Conservation (phyloP, 371 early-diverging fungal genomes). For the Mortierella sp. region DNA sequence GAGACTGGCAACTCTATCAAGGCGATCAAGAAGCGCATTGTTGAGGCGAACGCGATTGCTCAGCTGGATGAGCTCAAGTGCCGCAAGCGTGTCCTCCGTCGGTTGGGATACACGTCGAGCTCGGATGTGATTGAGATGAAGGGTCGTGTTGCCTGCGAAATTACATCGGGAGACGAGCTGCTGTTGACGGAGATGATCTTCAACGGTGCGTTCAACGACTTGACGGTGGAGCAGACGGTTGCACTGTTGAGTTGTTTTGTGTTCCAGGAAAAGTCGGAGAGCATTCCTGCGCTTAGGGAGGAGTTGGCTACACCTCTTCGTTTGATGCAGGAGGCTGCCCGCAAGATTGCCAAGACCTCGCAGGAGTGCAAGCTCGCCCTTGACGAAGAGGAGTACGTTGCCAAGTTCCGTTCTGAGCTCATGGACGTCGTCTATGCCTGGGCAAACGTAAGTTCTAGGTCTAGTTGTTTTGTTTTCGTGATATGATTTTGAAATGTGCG, state of each 20-base stretch:
- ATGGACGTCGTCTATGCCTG: slow-evolving; percentile 99
- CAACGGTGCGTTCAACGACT: slow-evolving; percentile 96
- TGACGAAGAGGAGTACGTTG: slow-evolving; percentile 85
- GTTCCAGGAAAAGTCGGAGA: slow-evolving; percentile 88
- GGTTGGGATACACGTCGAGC: slow-evolving; percentile 86
- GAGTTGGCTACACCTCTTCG: slow-evolving; percentile 87
- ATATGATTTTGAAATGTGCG: neutral
- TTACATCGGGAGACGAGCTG: slow-evolving; percentile 98
- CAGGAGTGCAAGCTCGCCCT: slow-evolving; percentile 88
- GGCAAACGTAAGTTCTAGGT: slow-evolving; percentile 67
- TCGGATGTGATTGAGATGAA: slow-evolving; percentile 95
- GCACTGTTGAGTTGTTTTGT: slow-evolving; percentile 97
- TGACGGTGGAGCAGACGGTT: slow-evolving; percentile 91
- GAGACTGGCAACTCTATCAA: slow-evolving; percentile 68
- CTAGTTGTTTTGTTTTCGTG: neutral
- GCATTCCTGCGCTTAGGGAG: slow-evolving; percentile 65
- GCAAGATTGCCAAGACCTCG: slow-evolving; percentile 89
- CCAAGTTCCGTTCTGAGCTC: slow-evolving; percentile 88
- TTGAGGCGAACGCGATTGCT: slow-evolving; percentile 84
- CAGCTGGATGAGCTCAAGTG: slow-evolving; percentile 95
- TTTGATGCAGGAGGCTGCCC: slow-evolving; percentile 89
- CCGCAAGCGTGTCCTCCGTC: slow-evolving; percentile 91
- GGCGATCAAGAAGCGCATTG: slow-evolving; percentile 76
- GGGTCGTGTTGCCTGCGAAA: slow-evolving; percentile 99
- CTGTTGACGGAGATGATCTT: slow-evolving; percentile 99